Evolutionary conservation across 2,329 filamentous ascomycete genomes (phyloP), one percentile per base, ranked within the genome.

Genomic region (Talaromyces funiculosus): DNA sequence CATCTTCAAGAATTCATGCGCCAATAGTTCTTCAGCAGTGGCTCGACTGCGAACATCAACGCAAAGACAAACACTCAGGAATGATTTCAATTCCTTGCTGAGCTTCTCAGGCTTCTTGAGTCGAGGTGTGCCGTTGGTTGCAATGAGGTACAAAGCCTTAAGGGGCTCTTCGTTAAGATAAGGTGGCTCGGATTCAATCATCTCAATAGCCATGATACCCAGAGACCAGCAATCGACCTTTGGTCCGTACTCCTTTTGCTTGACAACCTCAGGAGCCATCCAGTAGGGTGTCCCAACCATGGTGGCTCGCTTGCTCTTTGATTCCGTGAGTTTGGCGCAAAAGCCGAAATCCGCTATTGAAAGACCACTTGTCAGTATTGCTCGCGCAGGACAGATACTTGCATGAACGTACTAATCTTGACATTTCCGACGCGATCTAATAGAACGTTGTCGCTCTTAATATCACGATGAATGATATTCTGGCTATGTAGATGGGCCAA

Each of bases 211-310:
- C 94, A 97, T 99, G 78, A 99, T 99, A 71, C 94, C 94, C 64
- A 99, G 81, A 31, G 92, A 97, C 94, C 94, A 99, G 72, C 97
- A 96, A 72, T 99, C 94, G 64, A 97, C 94, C 82, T 97, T 97
- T 72, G 90, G 90, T 40, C 93, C 94, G 71, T 99, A 99, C 76
- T 97, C 93, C 80, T 97, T 97, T 75, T 97, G 94, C 80, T 97
- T 97, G 73, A 99, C 94, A 47, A 99, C 94, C 77, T 99, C 94
- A 38, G 94, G 94, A 8, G 94, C 94, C 94, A 99, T 99, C 94
- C 94, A 99, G 82, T 97, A 99, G 16, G 94, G 94, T 35, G 94
- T 99, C 65, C 94, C 94, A 59, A 99, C 94, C 94, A 99, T 97
- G 61, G 94, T 99, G 45, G 93, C 92, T 75, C 94, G 92, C 83